phyloP scores from a whole-genome alignment of 495 filamentous ascomycete species.

The Podospora didyma region DNA sequence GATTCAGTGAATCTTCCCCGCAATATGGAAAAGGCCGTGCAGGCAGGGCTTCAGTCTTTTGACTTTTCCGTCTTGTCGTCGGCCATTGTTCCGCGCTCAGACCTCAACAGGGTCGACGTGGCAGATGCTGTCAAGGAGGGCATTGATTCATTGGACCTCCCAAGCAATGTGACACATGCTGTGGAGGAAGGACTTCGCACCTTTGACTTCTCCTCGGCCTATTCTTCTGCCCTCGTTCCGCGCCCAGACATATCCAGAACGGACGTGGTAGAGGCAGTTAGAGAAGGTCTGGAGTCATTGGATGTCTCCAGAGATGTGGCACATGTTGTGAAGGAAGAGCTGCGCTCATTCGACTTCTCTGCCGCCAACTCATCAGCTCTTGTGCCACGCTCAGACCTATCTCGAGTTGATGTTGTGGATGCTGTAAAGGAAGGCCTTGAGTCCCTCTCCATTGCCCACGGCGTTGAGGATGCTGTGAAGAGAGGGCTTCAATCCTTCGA shows the following conservation, averaged over 20 bases:
- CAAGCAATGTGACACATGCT: constrained; percentile 9
- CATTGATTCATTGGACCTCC: constrained; percentile 21
- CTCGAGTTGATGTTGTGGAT: constrained; percentile 12
- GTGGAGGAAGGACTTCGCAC: constrained; percentile 17
- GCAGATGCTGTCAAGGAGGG: constrained; percentile 27
- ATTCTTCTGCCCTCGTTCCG: constrained; percentile 16
- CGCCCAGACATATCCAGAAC: constrained; percentile 12
- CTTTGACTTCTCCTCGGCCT: constrained; percentile 19
- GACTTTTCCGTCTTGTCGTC: constrained; percentile 21
- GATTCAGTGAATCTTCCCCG: constrained; percentile 11
- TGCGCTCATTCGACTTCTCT: constrained; percentile 18
- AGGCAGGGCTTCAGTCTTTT: constrained; percentile 14
- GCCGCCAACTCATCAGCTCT: background rate
- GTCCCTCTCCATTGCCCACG: constrained; percentile 10
- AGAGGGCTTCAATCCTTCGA: constrained; percentile 22
- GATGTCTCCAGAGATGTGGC: constrained; percentile 15
- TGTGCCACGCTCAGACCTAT: constrained; percentile 2
- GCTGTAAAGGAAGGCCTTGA: constrained; percentile 24
- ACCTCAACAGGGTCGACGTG: constrained; percentile 23
- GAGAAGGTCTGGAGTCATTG: constrained; percentile 19
- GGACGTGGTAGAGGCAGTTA: constrained; percentile 26
- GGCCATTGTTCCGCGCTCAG: constrained; percentile 20
- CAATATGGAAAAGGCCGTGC: constrained; percentile 15
- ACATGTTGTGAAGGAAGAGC: constrained; percentile 16
- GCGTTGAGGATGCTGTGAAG: constrained; percentile 14